phyloP scores from a whole-genome alignment of 2,329 filamentous ascomycete genomes.

The Clonostachys sp. region DNA sequence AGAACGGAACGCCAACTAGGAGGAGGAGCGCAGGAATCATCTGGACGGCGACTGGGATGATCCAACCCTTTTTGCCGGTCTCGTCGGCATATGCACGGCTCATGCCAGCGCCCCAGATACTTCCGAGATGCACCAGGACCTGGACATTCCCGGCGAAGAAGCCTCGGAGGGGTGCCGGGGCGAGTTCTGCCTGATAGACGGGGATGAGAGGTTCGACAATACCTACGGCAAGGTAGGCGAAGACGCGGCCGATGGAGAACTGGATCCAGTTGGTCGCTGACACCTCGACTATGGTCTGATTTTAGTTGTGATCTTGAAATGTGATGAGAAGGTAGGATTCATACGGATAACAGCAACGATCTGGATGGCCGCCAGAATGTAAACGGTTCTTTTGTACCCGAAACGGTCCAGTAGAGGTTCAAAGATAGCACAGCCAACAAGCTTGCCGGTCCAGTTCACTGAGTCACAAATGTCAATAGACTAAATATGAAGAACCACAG shows the following conservation, averaged over 20 bases:
- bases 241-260: slow-evolving; percentile 1
- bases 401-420: slow-evolving; percentile 1
- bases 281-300: not conserved
- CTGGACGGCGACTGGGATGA: slow-evolving; percentile 6
- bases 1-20: slow-evolving; percentile 28
- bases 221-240: slow-evolving; percentile 2
- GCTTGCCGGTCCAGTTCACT: slow-evolving; percentile 3
- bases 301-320: not conserved
- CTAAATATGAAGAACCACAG: not conserved
- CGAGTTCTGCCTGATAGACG: slow-evolving; percentile 4
- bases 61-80: slow-evolving; percentile 3
- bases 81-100: slow-evolving; percentile 5
- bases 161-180: slow-evolving; percentile 1
- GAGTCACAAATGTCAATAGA: not conserved
- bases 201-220: slow-evolving; percentile 3
- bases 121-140: slow-evolving; percentile 4
- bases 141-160: slow-evolving; percentile 2
- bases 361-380: not conserved
- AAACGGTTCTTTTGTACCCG: slow-evolving; percentile 3
- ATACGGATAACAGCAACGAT: slow-evolving; percentile 4
- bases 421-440: slow-evolving; percentile 3
- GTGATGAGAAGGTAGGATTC: not conserved
- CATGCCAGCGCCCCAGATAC: slow-evolving; percentile 7
- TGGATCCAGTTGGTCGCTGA: slow-evolving; percentile 1
- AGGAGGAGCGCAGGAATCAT: slow-evolving; percentile 4